Conservation (phyloP, 805 yeast species). For the Wilhelminamyces savonicus region DNA sequence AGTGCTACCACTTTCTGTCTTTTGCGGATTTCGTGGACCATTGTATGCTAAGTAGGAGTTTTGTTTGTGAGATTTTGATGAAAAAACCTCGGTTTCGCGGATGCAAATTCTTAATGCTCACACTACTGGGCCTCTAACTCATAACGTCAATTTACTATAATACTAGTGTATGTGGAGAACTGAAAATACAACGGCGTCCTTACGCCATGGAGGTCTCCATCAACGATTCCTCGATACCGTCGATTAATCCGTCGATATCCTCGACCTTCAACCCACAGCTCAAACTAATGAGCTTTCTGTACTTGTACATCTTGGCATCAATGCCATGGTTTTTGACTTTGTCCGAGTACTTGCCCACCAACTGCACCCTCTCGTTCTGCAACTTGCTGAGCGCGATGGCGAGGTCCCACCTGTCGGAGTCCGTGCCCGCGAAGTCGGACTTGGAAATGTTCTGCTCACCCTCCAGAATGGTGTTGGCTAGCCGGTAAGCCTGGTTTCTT, state of each 20-base stretch:
- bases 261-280: constrained; percentile 75
- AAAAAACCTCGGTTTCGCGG: too few species aligned
- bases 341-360: constrained; percentile 44
- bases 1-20: too few species aligned
- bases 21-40: too few species aligned
- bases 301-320: constrained; percentile 59
- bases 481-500: constrained; percentile 38
- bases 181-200: too few species aligned
- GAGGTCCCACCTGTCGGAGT: background rate
- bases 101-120: too few species aligned
- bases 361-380: constrained; percentile 44
- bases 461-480: constrained; percentile 37
- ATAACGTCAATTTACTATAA: too few species aligned
- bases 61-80: too few species aligned
- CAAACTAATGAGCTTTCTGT: constrained; percentile 69
- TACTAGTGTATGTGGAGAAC: too few species aligned
- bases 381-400: constrained; percentile 36
- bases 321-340: constrained; percentile 36
- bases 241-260: constrained; percentile 73
- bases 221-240: constrained; percentile 48
- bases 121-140: too few species aligned
- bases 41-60: too few species aligned
- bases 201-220: too few species aligned
- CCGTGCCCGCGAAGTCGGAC: background rate
- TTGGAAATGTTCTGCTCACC: constrained; percentile 14